Conservation (phyloP, 768 basidiomycete species). For the Auriculariales sp. region DNA sequence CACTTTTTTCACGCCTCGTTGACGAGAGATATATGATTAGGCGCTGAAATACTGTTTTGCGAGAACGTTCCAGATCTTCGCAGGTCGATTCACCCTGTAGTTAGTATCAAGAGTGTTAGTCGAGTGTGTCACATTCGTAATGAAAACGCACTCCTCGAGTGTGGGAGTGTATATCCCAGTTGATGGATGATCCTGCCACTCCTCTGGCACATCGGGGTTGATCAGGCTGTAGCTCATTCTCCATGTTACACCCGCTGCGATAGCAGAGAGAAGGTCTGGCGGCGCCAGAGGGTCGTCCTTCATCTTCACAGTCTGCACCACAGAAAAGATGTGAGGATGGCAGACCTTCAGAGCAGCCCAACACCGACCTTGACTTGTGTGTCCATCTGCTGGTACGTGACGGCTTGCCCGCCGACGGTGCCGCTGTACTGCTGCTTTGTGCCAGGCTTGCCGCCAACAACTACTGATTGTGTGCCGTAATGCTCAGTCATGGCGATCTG, state of each 20-base stretch:
- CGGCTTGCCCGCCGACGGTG: conserved; percentile 45
- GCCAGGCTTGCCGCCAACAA: conserved; percentile 36
- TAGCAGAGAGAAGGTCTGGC: conserved; percentile 27
- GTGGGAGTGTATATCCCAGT: conserved; percentile 4
- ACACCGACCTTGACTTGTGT: conserved; percentile 40
- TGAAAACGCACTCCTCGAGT: conserved; percentile 23
- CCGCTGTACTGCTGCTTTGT: conserved; percentile 43
- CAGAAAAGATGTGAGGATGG: not conserved
- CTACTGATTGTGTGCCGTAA: conserved; percentile 41
- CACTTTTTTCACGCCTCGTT: too few relatives aligned
- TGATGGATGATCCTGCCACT: conserved; percentile 8
- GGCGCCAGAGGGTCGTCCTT: conserved; percentile 42
- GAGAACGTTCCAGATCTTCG: too few relatives aligned
- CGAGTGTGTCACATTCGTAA: too few relatives aligned
- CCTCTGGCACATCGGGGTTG: conserved; percentile 36
- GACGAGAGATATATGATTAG: too few relatives aligned
- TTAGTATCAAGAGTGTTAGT: too few relatives aligned
- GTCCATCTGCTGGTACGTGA: conserved; percentile 39
- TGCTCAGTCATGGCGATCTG: conserved; percentile 47
- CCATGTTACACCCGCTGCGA: conserved; percentile 36
- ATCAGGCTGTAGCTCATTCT: conserved; percentile 42
- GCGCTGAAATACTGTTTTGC: too few relatives aligned
- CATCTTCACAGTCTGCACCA: conserved; percentile 15
- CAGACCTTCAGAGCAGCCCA: too few relatives aligned
- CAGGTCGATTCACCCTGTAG: too few relatives aligned